These are phyloP conservation scores for Verruconis gallopava DNA, from an alignment of 2,329 filamentous ascomycete species.

Conservation along the genomic window DNA sequence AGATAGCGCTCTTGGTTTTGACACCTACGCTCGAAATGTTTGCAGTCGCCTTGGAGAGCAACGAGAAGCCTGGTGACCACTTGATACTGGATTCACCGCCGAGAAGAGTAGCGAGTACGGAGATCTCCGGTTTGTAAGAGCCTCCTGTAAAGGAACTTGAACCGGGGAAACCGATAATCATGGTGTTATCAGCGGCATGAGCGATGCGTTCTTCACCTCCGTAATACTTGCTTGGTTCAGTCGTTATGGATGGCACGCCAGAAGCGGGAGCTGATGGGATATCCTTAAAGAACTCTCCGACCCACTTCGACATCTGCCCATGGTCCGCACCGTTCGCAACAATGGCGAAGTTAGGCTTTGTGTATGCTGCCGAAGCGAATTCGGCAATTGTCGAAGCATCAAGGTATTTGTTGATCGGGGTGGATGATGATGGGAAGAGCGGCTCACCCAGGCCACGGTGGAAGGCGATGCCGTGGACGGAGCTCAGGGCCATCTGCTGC, in stretches of 20 bases:
- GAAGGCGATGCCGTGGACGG: slow-evolving; percentile 77
- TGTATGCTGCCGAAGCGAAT: slow-evolving; percentile 69
- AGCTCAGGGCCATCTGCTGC: slow-evolving; percentile 65
- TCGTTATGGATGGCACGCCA: slow-evolving; percentile 42
- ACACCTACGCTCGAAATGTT: slow-evolving; percentile 53
- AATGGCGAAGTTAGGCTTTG: slow-evolving; percentile 81
- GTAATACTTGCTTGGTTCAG: slow-evolving; percentile 67
- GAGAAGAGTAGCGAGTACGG: slow-evolving; percentile 76
- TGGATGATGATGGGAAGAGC: slow-evolving; percentile 57
- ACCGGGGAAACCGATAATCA: slow-evolving; percentile 88
- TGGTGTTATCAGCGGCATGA: slow-evolving; percentile 62
- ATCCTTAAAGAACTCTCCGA: slow-evolving; percentile 78
- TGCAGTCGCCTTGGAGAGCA: slow-evolving; percentile 68
- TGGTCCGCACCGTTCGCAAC: slow-evolving; percentile 79
- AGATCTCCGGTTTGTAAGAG: slow-evolving; percentile 78
- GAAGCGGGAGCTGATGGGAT: slow-evolving; percentile 41
- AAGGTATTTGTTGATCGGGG: slow-evolving; percentile 67
- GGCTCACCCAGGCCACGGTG: slow-evolving; percentile 81
- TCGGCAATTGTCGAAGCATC: slow-evolving; percentile 59
- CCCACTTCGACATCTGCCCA: slow-evolving; percentile 72
- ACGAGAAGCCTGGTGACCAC: slow-evolving; percentile 86
- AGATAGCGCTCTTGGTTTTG: slow-evolving; percentile 64
- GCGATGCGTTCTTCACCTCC: slow-evolving; percentile 88
- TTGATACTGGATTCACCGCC: slow-evolving; percentile 88
- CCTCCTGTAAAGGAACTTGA: slow-evolving; percentile 59